These are phyloP conservation scores for Chalaropsis ovoidea DNA, from an alignment of 2,329 filamentous ascomycete species.

Conservation along the genomic window DNA sequence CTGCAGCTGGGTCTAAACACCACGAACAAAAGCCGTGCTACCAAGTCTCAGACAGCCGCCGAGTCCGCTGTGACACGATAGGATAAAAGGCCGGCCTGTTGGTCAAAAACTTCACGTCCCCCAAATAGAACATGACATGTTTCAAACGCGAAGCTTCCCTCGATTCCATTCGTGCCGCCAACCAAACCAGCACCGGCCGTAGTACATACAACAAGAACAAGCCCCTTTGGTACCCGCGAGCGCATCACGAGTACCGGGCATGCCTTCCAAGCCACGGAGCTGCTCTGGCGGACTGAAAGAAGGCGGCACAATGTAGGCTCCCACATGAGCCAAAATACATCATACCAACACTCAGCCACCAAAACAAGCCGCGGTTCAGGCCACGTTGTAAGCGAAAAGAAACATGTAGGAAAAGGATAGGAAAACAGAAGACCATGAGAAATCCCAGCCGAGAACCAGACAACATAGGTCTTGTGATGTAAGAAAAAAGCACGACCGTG, in stretches of 20 bases:
- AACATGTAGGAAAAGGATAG: slow-evolving; percentile 21
- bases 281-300: background rate
- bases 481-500: background rate
- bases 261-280: slow-evolving; percentile 34
- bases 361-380: slow-evolving; percentile 19
- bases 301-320: slow-evolving; percentile 20
- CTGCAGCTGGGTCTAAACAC: slow-evolving; percentile 3
- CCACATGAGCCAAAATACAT: slow-evolving; percentile 25
- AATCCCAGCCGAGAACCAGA: background rate
- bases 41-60: slow-evolving; percentile 2
- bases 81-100: background rate
- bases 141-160: slow-evolving; percentile 5
- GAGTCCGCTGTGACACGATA: background rate
- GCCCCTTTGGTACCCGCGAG: slow-evolving; percentile 20
- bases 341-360: slow-evolving; percentile 3
- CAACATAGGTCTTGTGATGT: background rate
- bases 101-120: background rate
- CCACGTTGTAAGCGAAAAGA: slow-evolving; percentile 23
- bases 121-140: slow-evolving; percentile 16
- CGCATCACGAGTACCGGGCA: slow-evolving; percentile 32
- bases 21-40: slow-evolving; percentile 19
- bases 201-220: background rate
- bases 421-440: slow-evolving; percentile 14
- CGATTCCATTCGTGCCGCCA: background rate
- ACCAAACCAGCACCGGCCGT: background rate